These are phyloP conservation scores for Chaetomiaceae sp. DNA, from an alignment of 2,329 filamentous ascomycete species.

Conservation along the genomic window DNA sequence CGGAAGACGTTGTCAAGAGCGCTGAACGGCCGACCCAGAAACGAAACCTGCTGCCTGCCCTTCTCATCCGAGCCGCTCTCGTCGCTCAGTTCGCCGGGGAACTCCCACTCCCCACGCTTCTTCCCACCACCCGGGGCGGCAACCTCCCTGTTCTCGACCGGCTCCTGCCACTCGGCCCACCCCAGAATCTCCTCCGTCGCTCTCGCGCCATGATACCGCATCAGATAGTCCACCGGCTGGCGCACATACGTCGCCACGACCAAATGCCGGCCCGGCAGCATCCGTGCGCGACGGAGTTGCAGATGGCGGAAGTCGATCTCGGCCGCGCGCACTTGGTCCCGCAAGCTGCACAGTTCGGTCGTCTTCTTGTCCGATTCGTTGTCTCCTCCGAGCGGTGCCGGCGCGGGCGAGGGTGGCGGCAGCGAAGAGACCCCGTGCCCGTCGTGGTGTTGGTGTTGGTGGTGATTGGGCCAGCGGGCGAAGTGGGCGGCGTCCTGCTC, in stretches of 20 bases:
- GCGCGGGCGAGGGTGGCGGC: too few species aligned
- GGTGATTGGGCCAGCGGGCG: too few species aligned
- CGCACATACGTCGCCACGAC: constrained; percentile 4
- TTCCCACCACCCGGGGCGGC: too few species aligned
- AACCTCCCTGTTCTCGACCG: neutral
- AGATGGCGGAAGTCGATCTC: neutral
- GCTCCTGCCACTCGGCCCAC: constrained; percentile 11
- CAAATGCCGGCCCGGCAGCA: neutral
- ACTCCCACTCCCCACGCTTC: neutral
- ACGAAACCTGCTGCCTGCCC: neutral
- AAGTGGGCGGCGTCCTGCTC: constrained; percentile 3
- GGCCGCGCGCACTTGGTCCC: neutral
- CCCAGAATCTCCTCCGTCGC: constrained; percentile 6
- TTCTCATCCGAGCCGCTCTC: neutral
- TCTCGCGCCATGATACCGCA: neutral
- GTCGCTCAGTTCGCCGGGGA: too few species aligned
- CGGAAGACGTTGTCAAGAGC: neutral
- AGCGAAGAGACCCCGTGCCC: too few species aligned
- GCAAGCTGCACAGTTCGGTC: neutral
- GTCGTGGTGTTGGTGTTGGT: too few species aligned
- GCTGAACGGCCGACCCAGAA: neutral
- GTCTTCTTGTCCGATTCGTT: too few species aligned
- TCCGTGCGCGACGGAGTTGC: neutral
- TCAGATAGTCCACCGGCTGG: neutral
- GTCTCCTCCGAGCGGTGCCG: too few species aligned